These are phyloP conservation scores for Globisporangium nodosum DNA, from an alignment of 352 stramenopile genomes.

Conservation along the genomic window DNA sequence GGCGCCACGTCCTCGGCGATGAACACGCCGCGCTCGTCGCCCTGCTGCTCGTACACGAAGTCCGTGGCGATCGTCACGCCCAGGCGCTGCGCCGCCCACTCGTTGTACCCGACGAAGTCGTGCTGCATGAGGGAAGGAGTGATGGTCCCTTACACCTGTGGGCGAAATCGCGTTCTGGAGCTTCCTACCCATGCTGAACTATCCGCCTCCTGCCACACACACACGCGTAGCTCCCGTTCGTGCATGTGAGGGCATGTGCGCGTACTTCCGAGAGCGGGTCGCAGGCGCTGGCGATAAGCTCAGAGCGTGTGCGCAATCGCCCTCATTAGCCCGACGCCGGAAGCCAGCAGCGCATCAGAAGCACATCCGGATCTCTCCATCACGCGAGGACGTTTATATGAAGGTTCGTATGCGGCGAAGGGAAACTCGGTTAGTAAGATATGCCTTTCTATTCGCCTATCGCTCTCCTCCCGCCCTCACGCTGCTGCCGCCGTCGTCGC, in stretches of 20 bases:
- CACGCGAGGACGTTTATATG: neutral
- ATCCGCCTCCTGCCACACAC: no score
- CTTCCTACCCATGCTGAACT: no score
- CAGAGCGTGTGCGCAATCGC: slow-evolving; percentile 5
- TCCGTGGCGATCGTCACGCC: slow-evolving; percentile 59
- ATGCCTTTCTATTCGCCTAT: neutral
- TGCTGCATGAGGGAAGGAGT: slow-evolving; percentile 2
- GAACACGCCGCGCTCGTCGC: slow-evolving; percentile 69
- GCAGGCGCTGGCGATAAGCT: slow-evolving; percentile 10
- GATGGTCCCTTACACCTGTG: neutral
- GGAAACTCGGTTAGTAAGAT: neutral
- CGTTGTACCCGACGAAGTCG: slow-evolving; percentile 70
- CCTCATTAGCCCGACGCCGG: no score
- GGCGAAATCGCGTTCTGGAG: slow-evolving; percentile 1
- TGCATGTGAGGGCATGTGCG: neutral
- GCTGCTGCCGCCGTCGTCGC: no score
- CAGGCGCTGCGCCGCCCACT: slow-evolving; percentile 53
- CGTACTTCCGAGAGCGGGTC: neutral
- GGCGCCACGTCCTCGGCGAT: slow-evolving; percentile 75
- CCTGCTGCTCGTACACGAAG: slow-evolving; percentile 76
- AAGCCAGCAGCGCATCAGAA: neutral
- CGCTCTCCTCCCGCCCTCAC: neutral
- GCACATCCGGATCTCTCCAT: neutral
- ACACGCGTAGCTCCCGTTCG: no score
- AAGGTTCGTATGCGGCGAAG: neutral